Conservation (phyloP, 208 protist genomes). For the Crithidia sp. region DNA sequence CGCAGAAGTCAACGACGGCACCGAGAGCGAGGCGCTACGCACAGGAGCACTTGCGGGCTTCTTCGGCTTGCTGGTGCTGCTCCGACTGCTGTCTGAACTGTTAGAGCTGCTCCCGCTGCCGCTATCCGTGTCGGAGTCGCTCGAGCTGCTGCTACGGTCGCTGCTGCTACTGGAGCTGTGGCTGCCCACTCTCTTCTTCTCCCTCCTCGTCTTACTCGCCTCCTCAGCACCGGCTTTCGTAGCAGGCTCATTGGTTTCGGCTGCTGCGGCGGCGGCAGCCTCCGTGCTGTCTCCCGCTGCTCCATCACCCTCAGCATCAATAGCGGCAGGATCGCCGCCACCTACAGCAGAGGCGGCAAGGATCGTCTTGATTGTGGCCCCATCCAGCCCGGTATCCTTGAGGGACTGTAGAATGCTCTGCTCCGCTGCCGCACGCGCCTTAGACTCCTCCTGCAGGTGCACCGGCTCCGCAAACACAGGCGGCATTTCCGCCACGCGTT, state of each 20-base stretch:
- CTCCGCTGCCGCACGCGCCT: slow-evolving; percentile 68
- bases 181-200: background rate
- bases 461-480: slow-evolving; percentile 85
- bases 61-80: background rate
- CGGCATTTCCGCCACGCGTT: slow-evolving; percentile 75
- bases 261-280: background rate
- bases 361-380: slow-evolving; percentile 59
- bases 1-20: slow-evolving; percentile 8
- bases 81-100: slow-evolving; percentile 7
- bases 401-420: slow-evolving; percentile 71
- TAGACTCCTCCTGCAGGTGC: slow-evolving; percentile 67
- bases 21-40: slow-evolving; percentile 1
- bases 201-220: too few species aligned
- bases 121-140: slow-evolving; percentile 9
- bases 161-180: background rate
- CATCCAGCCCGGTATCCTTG: slow-evolving; percentile 65
- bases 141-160: slow-evolving; percentile 12
- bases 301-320: background rate
- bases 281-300: background rate
- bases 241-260: background rate
- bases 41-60: background rate
- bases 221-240: background rate
- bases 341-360: slow-evolving; percentile 24
- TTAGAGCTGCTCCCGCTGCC: background rate
- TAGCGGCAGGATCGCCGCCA: background rate